phyloP scores from a whole-genome alignment of 2,329 filamentous ascomycete genomes.

The Fusarium haematococcum region DNA sequence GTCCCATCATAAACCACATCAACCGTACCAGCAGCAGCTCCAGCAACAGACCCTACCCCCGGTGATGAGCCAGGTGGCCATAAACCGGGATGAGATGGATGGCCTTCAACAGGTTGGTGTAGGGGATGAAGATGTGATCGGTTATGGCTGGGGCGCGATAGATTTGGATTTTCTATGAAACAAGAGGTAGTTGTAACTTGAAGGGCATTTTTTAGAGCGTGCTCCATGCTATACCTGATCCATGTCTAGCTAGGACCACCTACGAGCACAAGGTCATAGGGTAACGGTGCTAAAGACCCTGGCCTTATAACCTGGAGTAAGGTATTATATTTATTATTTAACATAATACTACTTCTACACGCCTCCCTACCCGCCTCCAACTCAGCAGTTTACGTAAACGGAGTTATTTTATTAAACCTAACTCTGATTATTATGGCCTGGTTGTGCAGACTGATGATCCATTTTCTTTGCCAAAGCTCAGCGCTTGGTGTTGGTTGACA shows the following conservation, averaged over 20 bases:
- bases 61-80: not conserved
- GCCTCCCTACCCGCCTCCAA: too few relatives aligned
- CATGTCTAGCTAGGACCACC: not conserved
- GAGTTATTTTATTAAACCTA: too few relatives aligned
- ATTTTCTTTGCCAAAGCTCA: not conserved
- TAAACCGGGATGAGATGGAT: not conserved
- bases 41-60: not conserved
- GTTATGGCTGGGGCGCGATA: conserved; percentile 1
- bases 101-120: not conserved
- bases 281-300: not conserved
- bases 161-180: not conserved
- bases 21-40: not conserved
- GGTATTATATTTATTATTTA: too few relatives aligned
- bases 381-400: too few relatives aligned
- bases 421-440: too few relatives aligned
- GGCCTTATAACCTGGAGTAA: not conserved
- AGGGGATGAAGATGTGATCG: conserved; percentile 1
- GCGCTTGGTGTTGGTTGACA: not conserved
- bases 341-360: too few relatives aligned
- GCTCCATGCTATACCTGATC: too few relatives aligned
- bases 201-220: not conserved
- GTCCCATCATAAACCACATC: not conserved
- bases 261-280: not conserved
- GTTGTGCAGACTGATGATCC: too few relatives aligned
- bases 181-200: not conserved